Conservation (phyloP, 2,329 filamentous ascomycete species). For the Fusarium siculi region DNA sequence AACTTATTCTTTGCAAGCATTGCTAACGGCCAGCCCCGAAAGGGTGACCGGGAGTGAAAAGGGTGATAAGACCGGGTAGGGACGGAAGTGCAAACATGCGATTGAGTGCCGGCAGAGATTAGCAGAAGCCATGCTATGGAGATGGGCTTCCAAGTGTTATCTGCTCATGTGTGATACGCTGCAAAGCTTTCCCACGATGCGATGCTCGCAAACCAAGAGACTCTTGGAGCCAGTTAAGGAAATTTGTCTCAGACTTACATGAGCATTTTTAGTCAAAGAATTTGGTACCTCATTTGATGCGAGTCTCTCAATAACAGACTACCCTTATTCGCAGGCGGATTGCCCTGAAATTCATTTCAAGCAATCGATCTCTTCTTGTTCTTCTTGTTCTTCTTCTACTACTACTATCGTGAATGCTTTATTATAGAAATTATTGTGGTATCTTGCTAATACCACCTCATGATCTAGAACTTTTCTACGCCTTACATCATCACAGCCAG, state of each 20-base stretch:
- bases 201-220: slow-evolving; percentile 6
- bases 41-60: slow-evolving; percentile 11
- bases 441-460: neutral
- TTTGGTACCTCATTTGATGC: neutral
- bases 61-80: slow-evolving; percentile 17
- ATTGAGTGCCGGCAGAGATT: neutral
- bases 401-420: neutral
- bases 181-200: slow-evolving; percentile 1
- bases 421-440: neutral
- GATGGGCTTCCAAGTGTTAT: neutral
- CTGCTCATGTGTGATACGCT: slow-evolving; percentile 29
- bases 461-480: neutral
- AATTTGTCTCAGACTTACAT: neutral
- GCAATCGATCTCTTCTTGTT: neutral
- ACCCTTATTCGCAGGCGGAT: neutral
- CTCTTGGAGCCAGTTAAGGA: neutral
- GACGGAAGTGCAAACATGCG: slow-evolving; percentile 15
- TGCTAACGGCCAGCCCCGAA: slow-evolving; percentile 22
- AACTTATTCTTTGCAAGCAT: slow-evolving; percentile 13
- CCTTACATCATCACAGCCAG: slow-evolving; percentile 11
- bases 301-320: neutral
- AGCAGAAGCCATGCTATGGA: neutral
- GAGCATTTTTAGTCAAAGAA: neutral
- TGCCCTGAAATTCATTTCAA: neutral
- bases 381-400: neutral